These are phyloP conservation scores for Lipomyces oligophaga DNA, from an alignment of 805 yeast species.

Conservation along the genomic window DNA sequence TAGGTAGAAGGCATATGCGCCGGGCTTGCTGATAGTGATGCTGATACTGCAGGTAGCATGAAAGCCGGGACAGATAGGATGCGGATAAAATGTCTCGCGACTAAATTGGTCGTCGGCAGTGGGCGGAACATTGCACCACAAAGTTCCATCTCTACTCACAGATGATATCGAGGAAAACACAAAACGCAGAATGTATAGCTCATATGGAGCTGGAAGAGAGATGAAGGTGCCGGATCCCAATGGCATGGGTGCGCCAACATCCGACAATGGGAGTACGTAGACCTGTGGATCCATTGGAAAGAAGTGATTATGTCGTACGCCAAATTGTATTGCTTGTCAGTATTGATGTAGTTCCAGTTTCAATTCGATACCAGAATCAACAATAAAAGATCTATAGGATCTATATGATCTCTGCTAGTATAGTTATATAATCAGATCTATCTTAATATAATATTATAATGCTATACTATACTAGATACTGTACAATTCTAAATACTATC, in stretches of 20 bases:
- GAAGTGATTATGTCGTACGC: too few relatives aligned
- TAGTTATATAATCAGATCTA: too few relatives aligned
- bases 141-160: slow-evolving; percentile 63
- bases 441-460: too few relatives aligned
- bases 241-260: slow-evolving; percentile 31
- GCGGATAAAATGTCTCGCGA: slow-evolving; percentile 54
- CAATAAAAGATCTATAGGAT: too few relatives aligned
- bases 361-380: too few relatives aligned
- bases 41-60: slow-evolving; percentile 59
- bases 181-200: slow-evolving; percentile 49
- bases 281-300: background rate
- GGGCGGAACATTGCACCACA: slow-evolving; percentile 72
- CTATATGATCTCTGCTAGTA: too few relatives aligned
- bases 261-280: slow-evolving; percentile 23
- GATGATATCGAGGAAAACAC: slow-evolving; percentile 71
- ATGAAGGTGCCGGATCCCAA: slow-evolving; percentile 39
- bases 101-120: slow-evolving; percentile 45
- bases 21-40: slow-evolving; percentile 64
- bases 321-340: too few relatives aligned
- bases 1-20: slow-evolving; percentile 72
- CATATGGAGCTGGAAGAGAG: slow-evolving; percentile 41
- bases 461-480: too few relatives aligned
- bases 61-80: slow-evolving; percentile 49
- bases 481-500: too few relatives aligned
- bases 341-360: too few relatives aligned